Base-by-base conservation (phyloP, 176 grass and related monocot genomes). In the Lolium rigidum region DNA sequence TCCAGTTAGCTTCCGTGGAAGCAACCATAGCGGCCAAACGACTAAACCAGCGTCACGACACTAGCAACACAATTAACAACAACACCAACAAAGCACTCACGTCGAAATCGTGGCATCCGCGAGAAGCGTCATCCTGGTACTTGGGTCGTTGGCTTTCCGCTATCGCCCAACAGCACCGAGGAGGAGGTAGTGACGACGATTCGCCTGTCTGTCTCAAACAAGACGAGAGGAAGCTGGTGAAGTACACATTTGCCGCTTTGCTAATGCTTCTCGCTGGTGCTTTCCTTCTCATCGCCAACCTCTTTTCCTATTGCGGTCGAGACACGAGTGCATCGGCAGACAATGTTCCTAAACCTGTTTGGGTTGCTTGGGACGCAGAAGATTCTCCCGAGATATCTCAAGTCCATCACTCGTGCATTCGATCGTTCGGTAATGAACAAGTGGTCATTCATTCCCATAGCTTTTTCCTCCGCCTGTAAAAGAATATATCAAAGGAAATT, bases 1-100 rank as follows among this genome's bases (percentile, higher is more conserved):
- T 35, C 31, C 31, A 35, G n/a, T 24, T 73, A 63, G 66, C 26
- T 81, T 87, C 77, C 77, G 55, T 74, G 85, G 52, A 74, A 81
- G 66, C 67, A 65, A 73, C 15, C 5, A 41, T 18, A 49, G n/a
- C 13, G 25, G 16, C 22, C 6, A 18, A 16, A 50, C 35, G 70
- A 51, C 13, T 1, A 14, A 4, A 49, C 20, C 9, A 31, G 21
- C 79, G 21, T n/a, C 68, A 73, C 81, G 69, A 28, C 54, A 0
- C 74, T 24, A 59, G 2, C 20, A 62, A 6, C 21, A 48, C 20
- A 48, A 9, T 21, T 9, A 26, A 55, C 62, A 10, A 10, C 14
- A 41, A 35, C 31, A 35, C 31, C 31, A 35, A 35, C 31, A 35
- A 35, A 22, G 7, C 28, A 28, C 16, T 62, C 70, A n/a, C 56